A percentile compares a stretch with the other conserved stretches of the same genome.
phyloP scores from a whole-genome alignment of 129 eudicot species.

The Ambrosia trifida region DNA sequence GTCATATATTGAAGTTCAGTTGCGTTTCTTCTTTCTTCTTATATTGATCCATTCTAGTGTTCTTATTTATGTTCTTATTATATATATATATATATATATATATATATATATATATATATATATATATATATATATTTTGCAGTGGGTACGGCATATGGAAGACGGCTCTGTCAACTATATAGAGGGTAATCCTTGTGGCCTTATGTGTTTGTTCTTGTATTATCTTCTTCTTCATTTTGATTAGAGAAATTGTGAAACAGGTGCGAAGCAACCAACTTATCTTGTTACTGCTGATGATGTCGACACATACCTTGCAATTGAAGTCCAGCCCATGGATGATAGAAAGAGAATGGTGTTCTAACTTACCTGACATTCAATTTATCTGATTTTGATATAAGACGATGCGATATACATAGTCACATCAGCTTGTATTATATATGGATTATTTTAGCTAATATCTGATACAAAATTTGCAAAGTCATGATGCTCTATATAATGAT shows the following conservation, averaged over 20 bases:
- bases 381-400: not conserved
- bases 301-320: conserved; percentile 83
- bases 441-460: not conserved
- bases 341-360: conserved; percentile 71
- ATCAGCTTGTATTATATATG: conserved; percentile 7
- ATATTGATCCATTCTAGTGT: not conserved
- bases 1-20: not conserved
- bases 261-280: conserved; percentile 93
- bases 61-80: conserved; percentile 7
- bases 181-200: conserved; percentile 52
- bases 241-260: conserved; percentile 39
- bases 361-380: conserved; percentile 12
- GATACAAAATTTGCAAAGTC: not conserved
- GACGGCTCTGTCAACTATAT: conserved; percentile 86
- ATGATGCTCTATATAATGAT: not conserved
- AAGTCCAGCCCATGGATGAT: conserved; percentile 94
- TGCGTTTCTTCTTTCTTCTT: conserved; percentile 13
- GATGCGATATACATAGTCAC: not conserved
- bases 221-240: conserved; percentile 6
- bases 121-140: conserved; percentile 34
- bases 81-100: no score
- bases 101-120: no score
- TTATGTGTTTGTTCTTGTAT: conserved; percentile 2
- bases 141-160: conserved; percentile 98
- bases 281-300: conserved; percentile 91